Evolutionary conservation across 1,284 basidiomycete species (phyloP).

Genomic region (Schizophyllum commune): DNA sequence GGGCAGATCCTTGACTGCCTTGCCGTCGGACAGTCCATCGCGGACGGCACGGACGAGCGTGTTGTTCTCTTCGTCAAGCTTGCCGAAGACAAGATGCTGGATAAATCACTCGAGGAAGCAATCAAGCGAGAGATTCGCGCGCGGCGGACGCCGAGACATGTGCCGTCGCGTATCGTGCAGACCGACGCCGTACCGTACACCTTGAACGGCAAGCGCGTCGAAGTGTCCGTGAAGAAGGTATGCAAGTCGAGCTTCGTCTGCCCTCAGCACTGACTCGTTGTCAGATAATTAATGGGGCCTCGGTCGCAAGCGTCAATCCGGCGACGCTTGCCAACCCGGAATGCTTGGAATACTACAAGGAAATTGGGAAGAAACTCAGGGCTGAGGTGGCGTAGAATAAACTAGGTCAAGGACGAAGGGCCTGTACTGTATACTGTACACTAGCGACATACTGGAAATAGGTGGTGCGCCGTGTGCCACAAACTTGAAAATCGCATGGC

Average conservation of each 20-base stretch:
- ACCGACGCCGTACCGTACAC: constrained; percentile 78
- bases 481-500: too few relatives aligned
- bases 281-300: constrained; percentile 78
- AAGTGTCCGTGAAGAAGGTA: constrained; percentile 78
- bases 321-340: constrained; percentile 74
- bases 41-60: constrained; percentile 69
- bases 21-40: constrained; percentile 70
- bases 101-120: constrained; percentile 44
- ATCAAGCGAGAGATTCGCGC: constrained; percentile 60
- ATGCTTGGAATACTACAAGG: constrained; percentile 59
- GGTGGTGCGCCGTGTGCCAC: too few relatives aligned
- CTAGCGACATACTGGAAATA: too few relatives aligned
- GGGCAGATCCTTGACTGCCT: constrained; percentile 60
- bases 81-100: constrained; percentile 40
- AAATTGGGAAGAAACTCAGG: constrained; percentile 32
- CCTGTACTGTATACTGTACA: too few relatives aligned
- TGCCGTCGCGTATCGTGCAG: constrained; percentile 66
- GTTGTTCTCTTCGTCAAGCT: constrained; percentile 81
- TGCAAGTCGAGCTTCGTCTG: background rate
- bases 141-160: constrained; percentile 67
- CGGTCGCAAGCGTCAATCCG: constrained; percentile 62
- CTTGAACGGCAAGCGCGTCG: constrained; percentile 80
- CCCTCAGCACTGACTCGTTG: background rate
- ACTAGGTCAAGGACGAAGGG: too few relatives aligned
- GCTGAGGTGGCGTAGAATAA: background rate